Percentiles rank a stretch among this genome's conserved stretches.
phyloP scores from a whole-genome alignment of 164 flowering plant species.

The Vitis rotundifolia region DNA sequence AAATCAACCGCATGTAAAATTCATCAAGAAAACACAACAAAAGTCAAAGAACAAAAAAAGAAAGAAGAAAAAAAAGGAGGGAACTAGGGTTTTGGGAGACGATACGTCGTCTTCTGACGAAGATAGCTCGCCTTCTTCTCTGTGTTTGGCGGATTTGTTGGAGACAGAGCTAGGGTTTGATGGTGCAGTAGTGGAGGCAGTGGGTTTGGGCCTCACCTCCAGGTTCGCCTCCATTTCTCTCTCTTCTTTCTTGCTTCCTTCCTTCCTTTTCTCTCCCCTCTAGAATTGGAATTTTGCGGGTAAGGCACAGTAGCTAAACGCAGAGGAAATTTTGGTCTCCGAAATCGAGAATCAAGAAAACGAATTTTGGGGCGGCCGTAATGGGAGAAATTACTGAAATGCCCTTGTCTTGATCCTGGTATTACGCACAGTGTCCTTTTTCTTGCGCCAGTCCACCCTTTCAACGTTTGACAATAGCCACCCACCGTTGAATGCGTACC shows the following conservation, averaged over 20 bases:
- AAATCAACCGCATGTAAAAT: neutral
- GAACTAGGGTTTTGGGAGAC: conserved; percentile 9
- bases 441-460: no score
- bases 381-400: neutral
- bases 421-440: no score
- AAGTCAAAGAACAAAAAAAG: neutral
- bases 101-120: conserved; percentile 42
- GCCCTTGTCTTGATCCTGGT: neutral
- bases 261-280: conserved; percentile 12
- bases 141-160: conserved; percentile 10
- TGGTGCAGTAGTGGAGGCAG: conserved; percentile 31
- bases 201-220: conserved; percentile 30
- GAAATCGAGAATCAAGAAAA: neutral
- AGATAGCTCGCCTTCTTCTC: conserved; percentile 83
- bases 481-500: no score
- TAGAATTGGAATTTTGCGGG: neutral
- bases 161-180: conserved; percentile 23
- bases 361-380: neutral
- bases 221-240: conserved; percentile 28
- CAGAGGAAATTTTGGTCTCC: neutral
- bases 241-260: conserved; percentile 2
- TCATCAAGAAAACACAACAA: neutral
- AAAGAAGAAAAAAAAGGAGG: neutral
- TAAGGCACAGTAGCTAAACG: neutral
- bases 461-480: no score